Conservation (phyloP, 1,139 yeast species). For the Yamadazyma taylorii region DNA sequence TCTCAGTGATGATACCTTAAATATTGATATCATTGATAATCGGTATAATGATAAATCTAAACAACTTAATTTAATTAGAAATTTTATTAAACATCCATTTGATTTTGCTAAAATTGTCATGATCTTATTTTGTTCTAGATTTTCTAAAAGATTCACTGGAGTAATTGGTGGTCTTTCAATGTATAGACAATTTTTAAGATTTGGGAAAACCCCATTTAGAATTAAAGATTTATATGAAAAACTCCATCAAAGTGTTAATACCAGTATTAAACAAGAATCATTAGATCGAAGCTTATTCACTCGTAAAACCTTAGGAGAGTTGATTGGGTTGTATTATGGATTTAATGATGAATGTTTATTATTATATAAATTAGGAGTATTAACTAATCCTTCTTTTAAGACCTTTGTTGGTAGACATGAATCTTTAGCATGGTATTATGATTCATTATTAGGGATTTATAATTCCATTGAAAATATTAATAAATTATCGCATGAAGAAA, state of each 20-base stretch:
- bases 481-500: constrained; percentile 42
- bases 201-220: constrained; percentile 71
- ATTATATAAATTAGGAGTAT: constrained; percentile 52
- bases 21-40: constrained; percentile 28
- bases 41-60: constrained; percentile 37
- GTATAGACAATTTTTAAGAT: constrained; percentile 68
- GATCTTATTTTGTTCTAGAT: constrained; percentile 38
- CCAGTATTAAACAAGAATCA: constrained; percentile 11
- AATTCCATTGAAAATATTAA: constrained; percentile 43
- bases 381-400: constrained; percentile 38
- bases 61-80: constrained; percentile 34
- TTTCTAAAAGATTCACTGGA: constrained; percentile 30
- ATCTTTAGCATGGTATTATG: constrained; percentile 63
- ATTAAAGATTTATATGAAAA: constrained; percentile 29
- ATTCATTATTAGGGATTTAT: constrained; percentile 55
- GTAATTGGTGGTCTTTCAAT: constrained; percentile 53
- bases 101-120: constrained; percentile 39
- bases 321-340: constrained; percentile 59
- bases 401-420: constrained; percentile 50
- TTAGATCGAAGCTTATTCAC: constrained; percentile 30
- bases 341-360: constrained; percentile 60
- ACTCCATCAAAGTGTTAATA: constrained; percentile 14
- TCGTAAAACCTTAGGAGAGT: constrained; percentile 46
- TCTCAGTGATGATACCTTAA: constrained; percentile 35
- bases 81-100: constrained; percentile 43